phyloP scores from a whole-genome alignment of 108 stramenopile species.

The Cyclostephanos tholiformis region DNA sequence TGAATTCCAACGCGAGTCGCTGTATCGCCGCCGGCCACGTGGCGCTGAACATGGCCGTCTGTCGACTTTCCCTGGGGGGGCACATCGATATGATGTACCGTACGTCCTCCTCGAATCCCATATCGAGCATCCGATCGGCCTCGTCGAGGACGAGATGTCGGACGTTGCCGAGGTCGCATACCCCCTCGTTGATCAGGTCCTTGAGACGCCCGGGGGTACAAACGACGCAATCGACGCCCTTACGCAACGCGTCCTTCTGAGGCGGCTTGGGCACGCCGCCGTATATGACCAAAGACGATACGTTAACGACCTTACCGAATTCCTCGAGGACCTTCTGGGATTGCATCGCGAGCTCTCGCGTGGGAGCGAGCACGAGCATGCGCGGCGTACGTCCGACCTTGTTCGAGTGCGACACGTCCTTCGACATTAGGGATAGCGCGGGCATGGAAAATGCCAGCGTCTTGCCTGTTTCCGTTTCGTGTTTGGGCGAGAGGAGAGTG shows the following conservation, averaged over 20 bases:
- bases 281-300: constrained; percentile 87
- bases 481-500: too few species aligned
- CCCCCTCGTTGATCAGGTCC: constrained; percentile 91
- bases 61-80: constrained; percentile 67
- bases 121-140: constrained; percentile 98
- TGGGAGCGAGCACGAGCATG: constrained; percentile 96
- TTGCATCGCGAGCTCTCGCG: constrained; percentile 98
- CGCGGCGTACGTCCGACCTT: constrained; percentile 63
- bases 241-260: constrained; percentile 75
- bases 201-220: constrained; percentile 97
- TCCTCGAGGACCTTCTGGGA: constrained; percentile 90
- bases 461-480: constrained; percentile 58
- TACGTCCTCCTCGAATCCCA: constrained; percentile 89
- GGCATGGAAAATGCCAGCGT: constrained; percentile 96
- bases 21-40: constrained; percentile 95
- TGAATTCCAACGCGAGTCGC: constrained; percentile 88
- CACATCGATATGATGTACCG: constrained; percentile 62
- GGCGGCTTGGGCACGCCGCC: constrained; percentile 96
- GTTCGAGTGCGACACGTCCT: constrained; percentile 26
- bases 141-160: constrained; percentile 90
- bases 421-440: constrained; percentile 76
- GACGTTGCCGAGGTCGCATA: constrained; percentile 66
- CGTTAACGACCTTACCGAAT: constrained; percentile 75
- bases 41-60: constrained; percentile 95
- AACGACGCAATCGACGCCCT: constrained; percentile 88